Evolutionary conservation across 1,284 basidiomycete genomes (phyloP), one percentile per base, ranked within the genome.

Genomic region (Apiotrichum sp.): DNA sequence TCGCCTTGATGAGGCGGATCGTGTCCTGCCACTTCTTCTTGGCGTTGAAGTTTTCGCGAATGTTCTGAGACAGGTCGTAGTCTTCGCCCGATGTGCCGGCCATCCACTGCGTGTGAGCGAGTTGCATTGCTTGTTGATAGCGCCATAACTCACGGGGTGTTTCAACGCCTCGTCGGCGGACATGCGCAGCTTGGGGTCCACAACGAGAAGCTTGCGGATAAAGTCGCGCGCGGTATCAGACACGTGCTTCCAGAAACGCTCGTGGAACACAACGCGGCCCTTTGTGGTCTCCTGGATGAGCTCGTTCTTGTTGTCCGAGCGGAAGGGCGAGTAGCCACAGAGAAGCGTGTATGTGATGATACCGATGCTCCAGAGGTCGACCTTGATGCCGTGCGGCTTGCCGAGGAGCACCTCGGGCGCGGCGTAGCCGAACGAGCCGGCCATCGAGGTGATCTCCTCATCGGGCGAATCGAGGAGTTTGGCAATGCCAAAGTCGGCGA

Each of bases 401-500:
- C 88, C 86, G 58, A 82, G 83, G 32, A 98, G 79, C 5, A 98
- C 88, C 72, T 98, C 95, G 1, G 91, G 91, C 2, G 93, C 93
- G 22, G 93, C 89, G 68, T 98, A 98, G 1, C 93, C 93, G 59
- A 95, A 86, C 64, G 86, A 89, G 0, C 95, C 95, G 0, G 93
- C 93, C 2, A 95, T 78, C 0, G 85, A 84, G 31, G 83, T 84
- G 2, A 98, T 78, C 58, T 87, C 84, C 68, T 95, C 88, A 36
- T 87, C 86, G 0, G 86, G 78, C 0, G 83, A 80, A 60, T 89
- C 83, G 4, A 96, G 77, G 64, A 92, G 89, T 68, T 92, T 92
- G 2, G 93, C 92, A 56, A 98, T 97, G 62, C 96, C 96, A 73
- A 98, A 98, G 75, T 98, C 96, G 22, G 86, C 92, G 53, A 96